These are phyloP conservation scores for Penicillium sp. DNA, from an alignment of 2,329 filamentous ascomycete species.

Conservation along the genomic window DNA sequence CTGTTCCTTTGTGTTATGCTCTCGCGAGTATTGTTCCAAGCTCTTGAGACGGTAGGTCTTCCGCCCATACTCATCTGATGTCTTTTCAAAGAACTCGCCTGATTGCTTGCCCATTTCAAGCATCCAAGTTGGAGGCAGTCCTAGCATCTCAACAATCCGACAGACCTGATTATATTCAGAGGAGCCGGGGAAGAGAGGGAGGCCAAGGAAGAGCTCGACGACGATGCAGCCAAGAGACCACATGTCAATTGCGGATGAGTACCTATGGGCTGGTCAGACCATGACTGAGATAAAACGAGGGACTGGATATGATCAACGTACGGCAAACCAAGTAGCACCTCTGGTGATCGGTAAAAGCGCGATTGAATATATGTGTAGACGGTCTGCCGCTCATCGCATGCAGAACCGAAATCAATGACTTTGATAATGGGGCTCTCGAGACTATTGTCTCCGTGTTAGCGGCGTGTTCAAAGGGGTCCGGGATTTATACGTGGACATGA, in stretches of 20 bases:
- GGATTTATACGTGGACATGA: not conserved
- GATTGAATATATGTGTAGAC: constrained; percentile 99
- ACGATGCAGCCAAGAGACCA: constrained; percentile 99
- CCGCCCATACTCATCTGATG: constrained; percentile 84
- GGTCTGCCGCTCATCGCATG: constrained; percentile 95
- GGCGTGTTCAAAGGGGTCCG: not conserved
- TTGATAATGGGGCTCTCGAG: constrained; percentile 99
- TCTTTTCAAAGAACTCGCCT: constrained; percentile 94
- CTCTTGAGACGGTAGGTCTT: constrained; percentile 89
- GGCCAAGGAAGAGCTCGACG: constrained; percentile 90
- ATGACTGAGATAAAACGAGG: not conserved
- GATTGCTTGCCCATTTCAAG: constrained; percentile 98
- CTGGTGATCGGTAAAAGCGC: constrained; percentile 93
- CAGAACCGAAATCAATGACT: constrained; percentile 98
- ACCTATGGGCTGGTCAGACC: constrained; percentile 46
- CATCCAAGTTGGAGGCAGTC: constrained; percentile 97
- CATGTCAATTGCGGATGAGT: constrained; percentile 99
- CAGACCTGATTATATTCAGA: constrained; percentile 99
- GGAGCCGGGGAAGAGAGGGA: constrained; percentile 92
- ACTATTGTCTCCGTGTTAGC: constrained; percentile 36
- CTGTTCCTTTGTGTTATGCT: constrained; percentile 95
- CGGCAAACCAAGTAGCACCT: constrained; percentile 89
- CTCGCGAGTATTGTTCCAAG: constrained; percentile 95
- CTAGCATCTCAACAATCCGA: constrained; percentile 96
- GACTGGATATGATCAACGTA: constrained; percentile 34